Evolutionary conservation across 2,329 filamentous ascomycete genomes (phyloP).

Genomic region (Fusarium continuum): DNA sequence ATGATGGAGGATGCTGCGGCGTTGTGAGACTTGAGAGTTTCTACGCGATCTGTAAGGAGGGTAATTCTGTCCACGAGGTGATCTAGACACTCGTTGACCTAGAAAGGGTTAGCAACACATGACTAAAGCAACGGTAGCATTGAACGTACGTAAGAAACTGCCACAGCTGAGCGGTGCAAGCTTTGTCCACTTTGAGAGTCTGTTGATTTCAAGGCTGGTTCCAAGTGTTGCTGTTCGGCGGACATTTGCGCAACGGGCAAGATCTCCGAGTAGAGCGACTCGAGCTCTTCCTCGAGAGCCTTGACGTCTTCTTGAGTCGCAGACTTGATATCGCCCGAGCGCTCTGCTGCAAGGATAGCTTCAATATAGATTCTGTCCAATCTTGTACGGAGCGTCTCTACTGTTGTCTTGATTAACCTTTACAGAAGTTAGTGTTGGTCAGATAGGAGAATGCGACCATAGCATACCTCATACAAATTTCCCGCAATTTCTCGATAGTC

Average conservation of each 20-base stretch:
- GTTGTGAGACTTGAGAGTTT: conserved; percentile 59
- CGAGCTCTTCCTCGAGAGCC: conserved; percentile 69
- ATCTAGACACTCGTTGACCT: conserved; percentile 63
- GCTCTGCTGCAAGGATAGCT: conserved; percentile 48
- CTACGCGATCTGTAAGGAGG: conserved; percentile 53
- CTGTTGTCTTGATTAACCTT: conserved; percentile 65
- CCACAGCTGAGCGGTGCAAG: conserved; percentile 56
- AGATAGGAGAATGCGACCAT: background rate
- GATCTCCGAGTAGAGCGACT: conserved; percentile 75
- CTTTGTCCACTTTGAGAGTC: conserved; percentile 55
- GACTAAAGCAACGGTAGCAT: rapidly evolving
- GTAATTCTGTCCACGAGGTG: conserved; percentile 60
- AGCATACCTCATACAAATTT: conserved; percentile 61
- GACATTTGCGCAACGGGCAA: conserved; percentile 76
- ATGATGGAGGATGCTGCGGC: conserved; percentile 51
- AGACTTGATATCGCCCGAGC: conserved; percentile 40
- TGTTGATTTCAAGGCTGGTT: conserved; percentile 63
- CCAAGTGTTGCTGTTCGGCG: conserved; percentile 71
- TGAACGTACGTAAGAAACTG: conserved; percentile 60
- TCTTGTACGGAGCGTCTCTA: conserved; percentile 62
- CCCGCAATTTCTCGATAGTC: conserved; percentile 66
- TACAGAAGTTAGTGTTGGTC: conserved; percentile 3
- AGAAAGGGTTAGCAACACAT: conserved; percentile 28
- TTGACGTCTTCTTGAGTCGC: conserved; percentile 54
- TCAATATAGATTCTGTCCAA: conserved; percentile 67